These are phyloP conservation scores for Scalesia atractyloides DNA, from an alignment of 129 eudicot genomes.

Conservation along the genomic window DNA sequence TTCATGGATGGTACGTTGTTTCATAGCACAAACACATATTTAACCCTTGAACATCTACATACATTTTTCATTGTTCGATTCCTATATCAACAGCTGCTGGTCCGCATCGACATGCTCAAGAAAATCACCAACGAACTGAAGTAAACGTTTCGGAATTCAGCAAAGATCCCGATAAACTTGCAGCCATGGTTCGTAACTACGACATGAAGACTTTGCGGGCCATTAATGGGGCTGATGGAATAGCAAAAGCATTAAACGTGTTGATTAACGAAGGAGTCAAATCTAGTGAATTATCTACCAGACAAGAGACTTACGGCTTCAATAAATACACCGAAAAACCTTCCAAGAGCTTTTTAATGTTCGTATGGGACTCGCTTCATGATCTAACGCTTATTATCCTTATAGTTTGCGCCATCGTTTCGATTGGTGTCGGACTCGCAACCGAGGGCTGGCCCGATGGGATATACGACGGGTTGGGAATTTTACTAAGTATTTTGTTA, in stretches of 20 bases:
- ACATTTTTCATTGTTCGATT: not conserved
- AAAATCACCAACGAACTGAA: slow-evolving; percentile 18
- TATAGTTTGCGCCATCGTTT: slow-evolving; percentile 80
- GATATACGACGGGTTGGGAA: slow-evolving; percentile 77
- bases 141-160: slow-evolving; percentile 41
- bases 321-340: slow-evolving; percentile 76
- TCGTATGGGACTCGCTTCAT: slow-evolving; percentile 85
- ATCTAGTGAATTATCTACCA: slow-evolving; percentile 41
- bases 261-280: slow-evolving; percentile 55
- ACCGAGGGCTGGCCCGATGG: slow-evolving; percentile 85
- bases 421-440: slow-evolving; percentile 79
- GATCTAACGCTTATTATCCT: slow-evolving; percentile 76
- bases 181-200: slow-evolving; percentile 59
- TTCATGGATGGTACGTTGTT: slow-evolving; percentile 61
- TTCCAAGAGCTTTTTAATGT: slow-evolving; percentile 66
- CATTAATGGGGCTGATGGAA: slow-evolving; percentile 58
- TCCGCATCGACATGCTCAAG: slow-evolving; percentile 21
- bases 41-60: not conserved
- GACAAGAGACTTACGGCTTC: slow-evolving; percentile 65
- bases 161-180: slow-evolving; percentile 70
- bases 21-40: slow-evolving; percentile 15
- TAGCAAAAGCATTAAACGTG: slow-evolving; percentile 52
- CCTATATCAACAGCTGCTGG: slow-evolving; percentile 32
- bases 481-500: slow-evolving; percentile 59
- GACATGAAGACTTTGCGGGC: slow-evolving; percentile 46